Evolutionary conservation across 1,284 basidiomycete genomes (phyloP).

Genomic region (Rhodotorula sp.): DNA sequence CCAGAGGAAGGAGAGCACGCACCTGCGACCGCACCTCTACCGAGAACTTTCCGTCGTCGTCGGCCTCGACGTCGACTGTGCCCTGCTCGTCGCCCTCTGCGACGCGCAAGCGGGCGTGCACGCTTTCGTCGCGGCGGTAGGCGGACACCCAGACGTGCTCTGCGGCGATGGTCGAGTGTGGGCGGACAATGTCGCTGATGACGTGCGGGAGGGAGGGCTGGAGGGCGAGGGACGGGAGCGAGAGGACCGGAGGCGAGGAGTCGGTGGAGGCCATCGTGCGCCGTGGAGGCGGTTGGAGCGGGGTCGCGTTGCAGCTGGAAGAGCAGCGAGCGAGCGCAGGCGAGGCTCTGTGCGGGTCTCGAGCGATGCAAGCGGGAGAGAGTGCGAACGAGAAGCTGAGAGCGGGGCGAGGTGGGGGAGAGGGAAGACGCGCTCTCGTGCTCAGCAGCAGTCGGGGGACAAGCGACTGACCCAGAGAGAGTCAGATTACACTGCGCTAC

Average conservation of each 20-base stretch:
- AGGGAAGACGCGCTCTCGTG: no score
- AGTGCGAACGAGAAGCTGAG: no score
- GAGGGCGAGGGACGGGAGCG: conserved; percentile 56
- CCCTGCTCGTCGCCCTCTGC: conserved; percentile 44
- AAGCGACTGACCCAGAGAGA: no score
- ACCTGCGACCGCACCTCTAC: conserved; percentile 20
- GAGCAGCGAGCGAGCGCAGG: no score
- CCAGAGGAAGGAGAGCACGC: background rate
- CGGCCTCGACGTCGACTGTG: conserved; percentile 36
- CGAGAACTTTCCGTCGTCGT: conserved; percentile 44
- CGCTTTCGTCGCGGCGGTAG: conserved; percentile 57
- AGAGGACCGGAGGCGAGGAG: background rate
- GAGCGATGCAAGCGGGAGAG: no score
- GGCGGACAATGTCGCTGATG: conserved; percentile 61
- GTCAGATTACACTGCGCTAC: no score
- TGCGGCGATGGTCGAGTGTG: conserved; percentile 57
- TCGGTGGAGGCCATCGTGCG: background rate
- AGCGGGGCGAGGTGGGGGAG: no score
- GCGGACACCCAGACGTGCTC: conserved; percentile 73
- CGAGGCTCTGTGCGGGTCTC: no score
- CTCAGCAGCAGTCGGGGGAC: no score
- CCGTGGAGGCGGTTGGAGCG: background rate
- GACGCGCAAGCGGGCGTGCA: conserved; percentile 63
- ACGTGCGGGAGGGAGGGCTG: conserved; percentile 65
- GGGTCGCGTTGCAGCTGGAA: no score